Percentiles rank a stretch among this genome's conserved stretches.
Conservation (phyloP, 2,329 filamentous ascomycete genomes). For the Sporothrix dimorphospora region DNA sequence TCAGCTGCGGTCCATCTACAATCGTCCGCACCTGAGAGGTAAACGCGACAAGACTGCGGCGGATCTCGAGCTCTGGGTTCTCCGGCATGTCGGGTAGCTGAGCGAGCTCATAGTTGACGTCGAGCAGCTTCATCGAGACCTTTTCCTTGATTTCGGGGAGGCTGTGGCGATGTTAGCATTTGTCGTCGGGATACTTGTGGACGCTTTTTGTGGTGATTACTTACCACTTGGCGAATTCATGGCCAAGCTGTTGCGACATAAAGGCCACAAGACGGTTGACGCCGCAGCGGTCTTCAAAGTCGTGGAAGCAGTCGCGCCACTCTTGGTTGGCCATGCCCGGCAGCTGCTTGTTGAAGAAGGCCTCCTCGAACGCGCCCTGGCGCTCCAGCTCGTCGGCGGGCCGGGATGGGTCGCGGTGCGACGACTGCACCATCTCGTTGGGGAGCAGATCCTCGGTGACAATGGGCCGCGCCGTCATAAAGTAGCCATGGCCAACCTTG, state of each 20-base stretch:
- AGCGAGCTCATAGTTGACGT: conserved; percentile 58
- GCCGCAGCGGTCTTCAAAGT: conserved; percentile 55
- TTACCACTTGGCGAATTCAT: conserved; percentile 58
- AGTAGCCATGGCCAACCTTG: conserved; percentile 73
- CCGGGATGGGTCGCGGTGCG: conserved; percentile 15
- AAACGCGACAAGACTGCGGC: conserved; percentile 62
- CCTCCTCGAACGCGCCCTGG: conserved; percentile 56
- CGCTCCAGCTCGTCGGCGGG: conserved; percentile 54
- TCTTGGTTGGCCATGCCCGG: conserved; percentile 39
- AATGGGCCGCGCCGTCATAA: conserved; percentile 69
- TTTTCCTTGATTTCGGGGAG: conserved; percentile 53
- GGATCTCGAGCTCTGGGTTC: conserved; percentile 69
- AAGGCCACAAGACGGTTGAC: conserved; percentile 57
- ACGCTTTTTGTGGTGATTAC: conserved; percentile 29
- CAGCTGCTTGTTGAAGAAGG: conserved; percentile 49
- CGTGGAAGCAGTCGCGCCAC: conserved; percentile 56
- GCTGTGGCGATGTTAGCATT: conserved; percentile 29
- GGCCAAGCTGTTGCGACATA: conserved; percentile 56
- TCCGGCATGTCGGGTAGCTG: conserved; percentile 67
- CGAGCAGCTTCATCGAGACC: conserved; percentile 51
- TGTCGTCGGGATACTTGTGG: neutral
- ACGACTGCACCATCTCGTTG: conserved; percentile 21
- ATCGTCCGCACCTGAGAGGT: conserved; percentile 56
- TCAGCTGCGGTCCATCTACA: conserved; percentile 52
- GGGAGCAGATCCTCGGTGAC: conserved; percentile 25